phyloP scores from a whole-genome alignment of 2,329 filamentous ascomycete species.

The Scedosporium apiospermum region DNA sequence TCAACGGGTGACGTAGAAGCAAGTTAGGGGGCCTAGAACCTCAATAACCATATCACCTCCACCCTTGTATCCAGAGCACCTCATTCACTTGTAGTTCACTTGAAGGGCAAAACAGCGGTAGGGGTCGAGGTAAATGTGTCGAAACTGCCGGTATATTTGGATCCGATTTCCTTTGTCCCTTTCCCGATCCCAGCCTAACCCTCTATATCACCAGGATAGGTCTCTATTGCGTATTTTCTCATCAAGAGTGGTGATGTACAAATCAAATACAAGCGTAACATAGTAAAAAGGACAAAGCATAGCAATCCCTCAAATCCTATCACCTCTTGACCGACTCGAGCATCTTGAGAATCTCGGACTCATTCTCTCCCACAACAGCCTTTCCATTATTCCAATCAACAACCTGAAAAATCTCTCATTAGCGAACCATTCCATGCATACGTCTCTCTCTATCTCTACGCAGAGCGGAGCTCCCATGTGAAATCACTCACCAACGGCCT shows the following conservation, averaged over 20 bases:
- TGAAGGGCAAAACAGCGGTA: no score
- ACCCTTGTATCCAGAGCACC: no score
- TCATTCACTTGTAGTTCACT: no score
- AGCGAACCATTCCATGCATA: slow-evolving; percentile 10
- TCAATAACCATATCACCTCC: no score
- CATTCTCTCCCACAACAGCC: slow-evolving; percentile 65
- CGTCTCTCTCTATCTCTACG: slow-evolving; percentile 1
- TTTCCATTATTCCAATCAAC: slow-evolving; percentile 94
- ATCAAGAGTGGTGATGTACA: not conserved
- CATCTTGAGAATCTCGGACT: slow-evolving; percentile 84
- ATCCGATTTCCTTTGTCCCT: no score
- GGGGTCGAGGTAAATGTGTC: no score
- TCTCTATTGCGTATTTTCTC: not conserved
- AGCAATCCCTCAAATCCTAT: not conserved
- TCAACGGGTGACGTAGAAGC: no score
- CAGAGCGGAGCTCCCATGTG: not conserved
- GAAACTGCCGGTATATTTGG: no score
- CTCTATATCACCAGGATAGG: not conserved
- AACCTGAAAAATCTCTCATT: slow-evolving; percentile 29
- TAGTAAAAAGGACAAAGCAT: not conserved
- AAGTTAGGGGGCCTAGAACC: no score
- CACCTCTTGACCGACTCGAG: slow-evolving; percentile 44
- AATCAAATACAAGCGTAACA: not conserved
- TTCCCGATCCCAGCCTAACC: not conserved
- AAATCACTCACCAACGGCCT: slow-evolving; percentile 60